phyloP scores from a whole-genome alignment of 2,329 filamentous ascomycete species.

The Tympanopsis confertula region DNA sequence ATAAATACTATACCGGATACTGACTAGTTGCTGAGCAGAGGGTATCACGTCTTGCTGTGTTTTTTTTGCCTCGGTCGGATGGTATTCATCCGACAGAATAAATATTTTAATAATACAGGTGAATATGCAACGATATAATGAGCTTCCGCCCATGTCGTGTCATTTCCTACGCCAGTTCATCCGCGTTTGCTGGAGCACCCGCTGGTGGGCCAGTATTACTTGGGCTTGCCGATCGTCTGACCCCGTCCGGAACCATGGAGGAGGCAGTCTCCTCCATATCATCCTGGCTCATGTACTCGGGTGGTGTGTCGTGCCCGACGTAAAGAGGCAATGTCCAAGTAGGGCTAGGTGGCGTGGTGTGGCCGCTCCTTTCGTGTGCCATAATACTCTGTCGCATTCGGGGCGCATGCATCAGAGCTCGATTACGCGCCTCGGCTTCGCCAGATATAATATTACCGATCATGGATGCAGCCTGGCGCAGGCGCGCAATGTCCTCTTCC shows the following conservation, averaged over 20 bases:
- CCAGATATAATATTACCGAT: background rate
- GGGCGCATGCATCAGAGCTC: no score
- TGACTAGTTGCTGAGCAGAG: no score
- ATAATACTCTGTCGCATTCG: no score
- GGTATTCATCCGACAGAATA: no score
- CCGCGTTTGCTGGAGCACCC: no score
- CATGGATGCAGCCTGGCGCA: background rate
- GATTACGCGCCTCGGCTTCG: background rate
- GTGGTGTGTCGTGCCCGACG: background rate
- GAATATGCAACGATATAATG: no score
- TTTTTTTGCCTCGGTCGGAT: no score
- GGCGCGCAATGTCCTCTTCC: background rate
- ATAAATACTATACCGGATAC: no score
- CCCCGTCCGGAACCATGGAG: background rate
- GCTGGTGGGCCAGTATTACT: background rate
- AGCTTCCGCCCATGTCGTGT: no score
- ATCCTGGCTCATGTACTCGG: background rate
- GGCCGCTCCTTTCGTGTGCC: background rate
- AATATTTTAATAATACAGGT: no score
- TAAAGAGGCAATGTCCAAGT: background rate
- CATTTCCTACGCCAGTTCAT: no score
- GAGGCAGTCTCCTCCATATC: background rate
- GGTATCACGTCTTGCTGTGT: no score
- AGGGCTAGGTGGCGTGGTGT: background rate
- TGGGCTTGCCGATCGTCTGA: background rate